Evolutionary conservation across 139 green algal species (phyloP).

Genomic region (Desmodesmus armatus): DNA sequence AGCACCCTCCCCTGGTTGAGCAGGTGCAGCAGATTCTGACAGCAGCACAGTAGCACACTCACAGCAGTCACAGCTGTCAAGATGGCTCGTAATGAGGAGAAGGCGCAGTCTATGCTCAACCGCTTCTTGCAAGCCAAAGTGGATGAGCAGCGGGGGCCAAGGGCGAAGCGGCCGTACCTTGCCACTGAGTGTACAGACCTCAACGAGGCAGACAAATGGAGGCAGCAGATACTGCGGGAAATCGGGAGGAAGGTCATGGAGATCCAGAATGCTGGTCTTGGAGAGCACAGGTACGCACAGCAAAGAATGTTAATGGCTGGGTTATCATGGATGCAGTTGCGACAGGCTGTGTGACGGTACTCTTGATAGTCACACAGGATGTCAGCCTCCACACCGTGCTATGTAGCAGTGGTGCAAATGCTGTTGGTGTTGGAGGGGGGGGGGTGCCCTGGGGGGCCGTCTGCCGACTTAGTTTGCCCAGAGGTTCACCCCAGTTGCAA

Average conservation of each 20-base stretch:
- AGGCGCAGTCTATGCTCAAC: slow-evolving; percentile 98
- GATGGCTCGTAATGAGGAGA: slow-evolving; percentile 99
- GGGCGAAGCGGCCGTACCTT: slow-evolving; percentile 88
- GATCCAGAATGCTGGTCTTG: slow-evolving; percentile 99
- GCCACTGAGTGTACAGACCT: slow-evolving; percentile 93
- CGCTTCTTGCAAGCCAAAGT: slow-evolving; percentile 86
- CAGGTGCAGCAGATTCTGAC: neutral
- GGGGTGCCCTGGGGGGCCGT: too few species aligned
- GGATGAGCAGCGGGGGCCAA: slow-evolving; percentile 72
- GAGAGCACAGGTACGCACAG: slow-evolving; percentile 86
- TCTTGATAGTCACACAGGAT: too few species aligned
- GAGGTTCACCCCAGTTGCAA: too few species aligned
- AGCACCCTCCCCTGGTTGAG: too few species aligned
- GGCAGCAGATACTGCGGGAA: slow-evolving; percentile 96
- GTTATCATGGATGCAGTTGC: too few species aligned
- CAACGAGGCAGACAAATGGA: slow-evolving; percentile 95
- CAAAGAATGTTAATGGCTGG: too few species aligned
- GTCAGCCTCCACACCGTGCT: too few species aligned
- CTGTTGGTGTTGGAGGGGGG: too few species aligned
- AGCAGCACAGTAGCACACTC: neutral
- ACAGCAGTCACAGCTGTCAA: neutral
- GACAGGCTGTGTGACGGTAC: too few species aligned
- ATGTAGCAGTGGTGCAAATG: too few species aligned
- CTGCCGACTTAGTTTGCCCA: too few species aligned
- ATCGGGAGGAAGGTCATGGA: slow-evolving; percentile 98